Evolutionary conservation across 2,329 filamentous ascomycete species (phyloP).

Genomic region (Didymella segeticola): DNA sequence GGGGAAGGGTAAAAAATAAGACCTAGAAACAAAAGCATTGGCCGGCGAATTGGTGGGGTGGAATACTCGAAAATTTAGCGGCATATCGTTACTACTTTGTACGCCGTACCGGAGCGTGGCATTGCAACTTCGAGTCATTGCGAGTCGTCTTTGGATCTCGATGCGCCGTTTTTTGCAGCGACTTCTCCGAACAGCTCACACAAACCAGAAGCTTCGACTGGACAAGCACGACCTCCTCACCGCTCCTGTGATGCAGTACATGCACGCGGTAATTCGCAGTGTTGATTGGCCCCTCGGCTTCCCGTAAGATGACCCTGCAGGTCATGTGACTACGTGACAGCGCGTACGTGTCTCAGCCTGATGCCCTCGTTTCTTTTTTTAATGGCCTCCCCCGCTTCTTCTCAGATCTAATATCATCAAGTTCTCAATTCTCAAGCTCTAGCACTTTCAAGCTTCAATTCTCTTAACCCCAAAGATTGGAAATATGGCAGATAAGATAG

Average conservation of each 20-base stretch:
- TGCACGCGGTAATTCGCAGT: background rate
- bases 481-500: background rate
- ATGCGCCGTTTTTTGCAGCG: too few species aligned
- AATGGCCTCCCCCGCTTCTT: background rate
- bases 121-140: too few species aligned
- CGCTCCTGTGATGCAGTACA: background rate
- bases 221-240: background rate
- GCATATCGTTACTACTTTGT: background rate
- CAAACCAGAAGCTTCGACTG: too few species aligned
- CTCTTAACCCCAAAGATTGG: too few species aligned
- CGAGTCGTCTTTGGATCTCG: too few species aligned
- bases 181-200: too few species aligned
- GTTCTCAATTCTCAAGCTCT: background rate
- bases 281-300: background rate
- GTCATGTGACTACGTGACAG: background rate
- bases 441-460: too few species aligned
- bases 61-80: background rate
- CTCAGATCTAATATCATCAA: background rate
- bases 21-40: background rate
- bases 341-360: background rate
- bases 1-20: slow-evolving; percentile 49
- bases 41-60: background rate
- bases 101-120: too few species aligned
- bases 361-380: background rate
- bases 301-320: background rate